Evolutionary conservation across 1,284 basidiomycete species (phyloP).

Genomic region (Tilletia indica): DNA sequence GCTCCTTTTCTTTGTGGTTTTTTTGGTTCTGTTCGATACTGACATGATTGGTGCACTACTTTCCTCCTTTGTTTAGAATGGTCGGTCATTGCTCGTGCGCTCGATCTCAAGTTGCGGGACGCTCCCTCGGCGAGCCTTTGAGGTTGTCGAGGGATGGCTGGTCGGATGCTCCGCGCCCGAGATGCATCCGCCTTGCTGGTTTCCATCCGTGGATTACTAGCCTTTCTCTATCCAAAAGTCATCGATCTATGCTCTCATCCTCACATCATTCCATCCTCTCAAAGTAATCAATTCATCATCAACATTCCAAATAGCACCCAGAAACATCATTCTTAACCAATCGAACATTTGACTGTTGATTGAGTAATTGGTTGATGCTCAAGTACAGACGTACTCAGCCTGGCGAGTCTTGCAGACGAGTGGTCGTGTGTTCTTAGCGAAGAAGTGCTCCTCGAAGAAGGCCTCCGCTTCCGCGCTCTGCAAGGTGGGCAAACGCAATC

Average conservation of each 20-base stretch:
- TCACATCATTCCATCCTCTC: no score
- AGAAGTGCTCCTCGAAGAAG: slow-evolving; percentile 7
- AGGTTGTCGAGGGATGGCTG: not conserved
- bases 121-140: not conserved
- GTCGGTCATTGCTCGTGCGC: slow-evolving; percentile 40
- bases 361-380: not conserved
- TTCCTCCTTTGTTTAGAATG: slow-evolving; percentile 27
- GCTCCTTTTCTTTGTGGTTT: not conserved
- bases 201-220: no score
- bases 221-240: no score
- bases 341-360: no score
- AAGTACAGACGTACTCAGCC: slow-evolving; percentile 18
- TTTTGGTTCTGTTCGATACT: not conserved
- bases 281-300: no score
- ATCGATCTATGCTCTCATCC: no score
- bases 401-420: slow-evolving; percentile 6
- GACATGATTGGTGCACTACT: not conserved
- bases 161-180: no score
- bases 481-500: not conserved
- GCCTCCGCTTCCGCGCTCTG: slow-evolving; percentile 5
- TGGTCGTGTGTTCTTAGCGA: not conserved
- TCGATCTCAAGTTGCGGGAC: slow-evolving; percentile 40
- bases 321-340: no score
- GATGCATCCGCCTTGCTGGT: no score
- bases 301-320: no score